Base-by-base conservation (phyloP, 176 grass and related monocot genomes). In the Phoenix dactylifera region DNA sequence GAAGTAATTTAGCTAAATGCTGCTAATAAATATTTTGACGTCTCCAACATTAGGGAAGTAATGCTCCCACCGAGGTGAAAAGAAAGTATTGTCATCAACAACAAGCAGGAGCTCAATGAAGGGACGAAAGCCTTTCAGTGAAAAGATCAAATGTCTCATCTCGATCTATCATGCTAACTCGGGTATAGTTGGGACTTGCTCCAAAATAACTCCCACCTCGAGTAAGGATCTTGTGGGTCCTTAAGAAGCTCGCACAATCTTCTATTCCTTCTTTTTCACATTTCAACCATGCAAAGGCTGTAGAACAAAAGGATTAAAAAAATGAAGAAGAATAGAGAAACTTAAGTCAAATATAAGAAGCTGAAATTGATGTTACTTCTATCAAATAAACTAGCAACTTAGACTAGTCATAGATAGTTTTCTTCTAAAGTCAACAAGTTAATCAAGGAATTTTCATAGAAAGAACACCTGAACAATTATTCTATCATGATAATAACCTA, bases 231-330 rank as follows among this genome's bases (percentile, higher is more conserved):
- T 76, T 82, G 60, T 85, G 74, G 1, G 18, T 44, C 19, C 72
- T 76, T 0, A 90, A 69, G 50, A 79, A 82, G 15, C 60, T n/a
- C 26, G 72, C 87, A 24, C 75, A 79, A 56, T 85, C 75, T 5
- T 70, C 57, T 4, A 76, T 79, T 64, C 72, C 82, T 12, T 78
- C 64, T 58, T 62, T 70, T 39, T 86, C 78, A 48, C 78, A 90
- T 18, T 77, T 73, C 35, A 90, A 60, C 87, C 87, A 90, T 16
- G 87, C 87, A 66, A 85, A 90, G 16, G 79, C 87, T 90, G 59
- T 62, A 55, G 14, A 44, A 44, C 18, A 10, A 17, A 72, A 48
- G 20, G 18, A 65, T 15, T 3, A 48, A 6, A 16, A 4, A 17
- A 3, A 20, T 20, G 23, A 20, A 60, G 6, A 20, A 15, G 20